phyloP scores from a whole-genome alignment of 1,139 yeast species.

The Yamadazyma atlantica region DNA sequence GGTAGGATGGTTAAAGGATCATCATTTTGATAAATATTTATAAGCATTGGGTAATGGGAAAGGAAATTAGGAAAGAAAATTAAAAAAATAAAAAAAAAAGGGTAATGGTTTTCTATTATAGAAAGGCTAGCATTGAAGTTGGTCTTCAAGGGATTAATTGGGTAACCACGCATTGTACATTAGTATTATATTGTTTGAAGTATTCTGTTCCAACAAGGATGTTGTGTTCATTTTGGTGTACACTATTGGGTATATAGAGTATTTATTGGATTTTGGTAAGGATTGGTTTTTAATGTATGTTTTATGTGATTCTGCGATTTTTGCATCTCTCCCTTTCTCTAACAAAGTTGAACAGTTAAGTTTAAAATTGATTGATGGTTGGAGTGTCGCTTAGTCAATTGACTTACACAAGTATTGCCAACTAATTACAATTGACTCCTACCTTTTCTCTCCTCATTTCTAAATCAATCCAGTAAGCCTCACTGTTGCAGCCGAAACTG shows the following conservation, averaged over 20 bases:
- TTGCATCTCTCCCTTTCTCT: background rate
- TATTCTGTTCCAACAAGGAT: background rate
- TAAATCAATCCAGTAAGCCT: too few species aligned
- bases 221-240: background rate
- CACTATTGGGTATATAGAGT: slow-evolving; percentile 2
- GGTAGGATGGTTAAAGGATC: slow-evolving; percentile 92
- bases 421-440: too few species aligned
- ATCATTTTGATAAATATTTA: slow-evolving; percentile 57
- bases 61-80: background rate
- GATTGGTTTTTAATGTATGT: slow-evolving; percentile 2
- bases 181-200: background rate
- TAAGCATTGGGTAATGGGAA: slow-evolving; percentile 6
- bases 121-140: background rate
- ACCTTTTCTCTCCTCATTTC: too few species aligned
- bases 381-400: too few species aligned
- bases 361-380: too few species aligned
- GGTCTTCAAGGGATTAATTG: background rate
- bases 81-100: background rate
- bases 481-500: too few species aligned
- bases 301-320: background rate
- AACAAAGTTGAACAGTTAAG: too few species aligned
- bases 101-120: background rate
- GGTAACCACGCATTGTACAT: slow-evolving; percentile 1
- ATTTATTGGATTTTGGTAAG: background rate
- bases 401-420: too few species aligned